phyloP scores from a whole-genome alignment of 345 rosid genomes.

The Salix suchowensis region DNA sequence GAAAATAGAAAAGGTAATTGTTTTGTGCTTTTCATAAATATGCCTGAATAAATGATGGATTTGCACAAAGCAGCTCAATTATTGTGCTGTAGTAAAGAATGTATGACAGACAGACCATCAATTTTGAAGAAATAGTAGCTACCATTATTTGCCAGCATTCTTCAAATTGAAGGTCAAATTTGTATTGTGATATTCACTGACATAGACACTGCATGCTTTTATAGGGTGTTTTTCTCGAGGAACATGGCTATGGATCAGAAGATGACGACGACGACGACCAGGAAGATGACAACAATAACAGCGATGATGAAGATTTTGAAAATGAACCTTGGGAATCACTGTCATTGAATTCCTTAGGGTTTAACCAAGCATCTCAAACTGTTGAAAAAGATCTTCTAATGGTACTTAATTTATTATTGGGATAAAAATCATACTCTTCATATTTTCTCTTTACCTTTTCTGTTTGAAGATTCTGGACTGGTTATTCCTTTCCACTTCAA shows the following conservation, averaged over 20 bases:
- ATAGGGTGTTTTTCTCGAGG: slow-evolving; percentile 20
- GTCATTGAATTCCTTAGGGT: slow-evolving; percentile 46
- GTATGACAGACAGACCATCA: not conserved
- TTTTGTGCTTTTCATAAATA: not conserved
- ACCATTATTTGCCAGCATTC: not conserved
- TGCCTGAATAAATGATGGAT: not conserved
- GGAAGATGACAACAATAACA: not conserved
- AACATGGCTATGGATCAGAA: slow-evolving; percentile 27
- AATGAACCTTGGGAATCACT: slow-evolving; percentile 37
- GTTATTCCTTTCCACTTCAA: not conserved
- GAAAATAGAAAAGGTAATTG: not conserved
- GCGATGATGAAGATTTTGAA: slow-evolving; percentile 25
- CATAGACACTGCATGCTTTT: slow-evolving; percentile 10
- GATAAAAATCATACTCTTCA: not conserved
- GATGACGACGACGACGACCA: slow-evolving; percentile 18
- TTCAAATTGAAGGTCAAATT: not conserved
- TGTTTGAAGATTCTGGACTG: slow-evolving; percentile 3
- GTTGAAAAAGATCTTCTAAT: slow-evolving; percentile 65
- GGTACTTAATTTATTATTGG: slow-evolving; percentile 30
- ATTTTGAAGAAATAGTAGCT: not conserved
- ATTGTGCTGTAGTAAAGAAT: not conserved
- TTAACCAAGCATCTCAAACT: slow-evolving; percentile 42
- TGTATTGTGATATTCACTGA: not conserved
- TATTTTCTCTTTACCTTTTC: slow-evolving; percentile 5
- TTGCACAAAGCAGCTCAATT: not conserved